Evolutionary conservation across 2,329 filamentous ascomycete species (phyloP).

Genomic region (Pseudocercospora eumusae): DNA sequence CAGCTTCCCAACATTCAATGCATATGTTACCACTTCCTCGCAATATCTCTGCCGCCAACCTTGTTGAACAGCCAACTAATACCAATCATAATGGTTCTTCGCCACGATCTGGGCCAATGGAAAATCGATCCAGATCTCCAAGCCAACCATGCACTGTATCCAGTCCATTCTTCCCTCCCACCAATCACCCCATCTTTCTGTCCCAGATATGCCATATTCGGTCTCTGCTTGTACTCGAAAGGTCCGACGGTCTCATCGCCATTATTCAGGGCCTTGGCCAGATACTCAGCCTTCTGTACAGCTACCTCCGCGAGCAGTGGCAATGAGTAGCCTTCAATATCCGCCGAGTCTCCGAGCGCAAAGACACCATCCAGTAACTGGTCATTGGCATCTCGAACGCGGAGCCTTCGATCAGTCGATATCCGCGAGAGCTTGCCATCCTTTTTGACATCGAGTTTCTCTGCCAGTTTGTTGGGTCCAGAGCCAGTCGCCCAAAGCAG

Average conservation of each 20-base stretch:
- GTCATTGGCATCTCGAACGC: conserved; percentile 33
- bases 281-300: conserved; percentile 44
- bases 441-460: conserved; percentile 41
- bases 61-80: conserved; percentile 38
- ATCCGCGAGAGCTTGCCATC: conserved; percentile 41
- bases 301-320: conserved; percentile 45
- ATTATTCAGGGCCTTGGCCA: conserved; percentile 37
- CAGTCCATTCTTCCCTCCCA: conserved; percentile 46
- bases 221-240: conserved; percentile 45
- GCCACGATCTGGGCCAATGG: conserved; percentile 37
- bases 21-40: conserved; percentile 30
- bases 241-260: conserved; percentile 22
- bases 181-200: conserved; percentile 47
- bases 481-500: conserved; percentile 47
- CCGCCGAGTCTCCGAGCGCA: conserved; percentile 44
- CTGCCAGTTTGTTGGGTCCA: conserved; percentile 39
- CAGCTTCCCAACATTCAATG: neutral
- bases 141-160: conserved; percentile 47
- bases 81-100: conserved; percentile 37
- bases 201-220: conserved; percentile 46
- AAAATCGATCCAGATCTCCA: conserved; percentile 44
- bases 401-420: conserved; percentile 40
- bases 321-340: conserved; percentile 42
- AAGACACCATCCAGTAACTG: conserved; percentile 37
- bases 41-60: conserved; percentile 37